phyloP scores from a whole-genome alignment of 2,329 filamentous ascomycete genomes.

The Calonectria henricotiae region DNA sequence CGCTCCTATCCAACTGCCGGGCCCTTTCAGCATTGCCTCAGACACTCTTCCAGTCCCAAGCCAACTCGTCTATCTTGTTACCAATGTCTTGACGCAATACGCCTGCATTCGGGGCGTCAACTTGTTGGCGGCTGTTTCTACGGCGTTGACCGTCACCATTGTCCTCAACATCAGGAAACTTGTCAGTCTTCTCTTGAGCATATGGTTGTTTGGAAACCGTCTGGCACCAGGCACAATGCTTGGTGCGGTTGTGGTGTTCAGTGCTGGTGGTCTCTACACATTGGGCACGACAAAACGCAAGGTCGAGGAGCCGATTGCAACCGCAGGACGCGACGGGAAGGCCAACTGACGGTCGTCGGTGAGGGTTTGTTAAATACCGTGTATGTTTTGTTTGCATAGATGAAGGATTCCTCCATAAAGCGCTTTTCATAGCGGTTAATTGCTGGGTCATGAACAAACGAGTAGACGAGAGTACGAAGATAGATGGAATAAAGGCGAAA shows the following conservation, averaged over 20 bases:
- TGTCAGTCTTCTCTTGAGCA: constrained; percentile 90
- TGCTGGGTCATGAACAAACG: not conserved
- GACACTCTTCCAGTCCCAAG: constrained; percentile 67
- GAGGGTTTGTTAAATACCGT: constrained; percentile 9
- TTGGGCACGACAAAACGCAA: constrained; percentile 72
- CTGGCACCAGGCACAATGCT: constrained; percentile 83
- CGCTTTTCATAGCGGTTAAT: not conserved
- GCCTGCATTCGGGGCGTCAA: constrained; percentile 97
- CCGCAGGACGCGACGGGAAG: constrained; percentile 40
- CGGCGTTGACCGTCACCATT: constrained; percentile 95
- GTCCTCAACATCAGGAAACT: constrained; percentile 96
- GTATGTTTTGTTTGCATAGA: constrained; percentile 32
- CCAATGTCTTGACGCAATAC: constrained; percentile 92
- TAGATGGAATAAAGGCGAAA: constrained; percentile 6
- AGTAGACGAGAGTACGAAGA: constrained; percentile 25
- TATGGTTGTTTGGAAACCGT: constrained; percentile 93
- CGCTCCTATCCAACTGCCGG: constrained; percentile 66
- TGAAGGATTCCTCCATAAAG: constrained; percentile 24
- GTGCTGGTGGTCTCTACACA: constrained; percentile 91
- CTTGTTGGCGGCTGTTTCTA: constrained; percentile 88
- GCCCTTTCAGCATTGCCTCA: constrained; percentile 41
- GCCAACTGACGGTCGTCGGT: constrained; percentile 37
- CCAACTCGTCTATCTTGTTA: constrained; percentile 79
- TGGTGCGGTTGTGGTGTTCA: constrained; percentile 90
- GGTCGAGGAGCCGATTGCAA: constrained; percentile 36